Conservation (phyloP, 768 basidiomycete genomes). For the Chalciporus sphaerocephalus region DNA sequence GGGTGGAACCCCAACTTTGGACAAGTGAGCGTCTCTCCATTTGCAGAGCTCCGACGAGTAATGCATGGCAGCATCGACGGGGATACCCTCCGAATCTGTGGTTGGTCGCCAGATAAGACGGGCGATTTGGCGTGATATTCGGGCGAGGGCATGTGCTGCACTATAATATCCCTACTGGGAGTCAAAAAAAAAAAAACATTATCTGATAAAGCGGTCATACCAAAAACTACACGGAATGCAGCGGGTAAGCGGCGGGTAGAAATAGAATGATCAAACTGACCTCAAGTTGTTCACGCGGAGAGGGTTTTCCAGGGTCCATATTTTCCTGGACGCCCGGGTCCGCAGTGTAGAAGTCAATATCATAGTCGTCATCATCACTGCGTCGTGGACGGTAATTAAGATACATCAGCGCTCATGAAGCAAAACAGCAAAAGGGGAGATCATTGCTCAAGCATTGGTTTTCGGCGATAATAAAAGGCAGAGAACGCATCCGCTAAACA, state of each 20-base stretch:
- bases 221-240: constrained; percentile 48
- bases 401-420: constrained; percentile 9
- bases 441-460: constrained; percentile 60
- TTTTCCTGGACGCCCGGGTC: constrained; percentile 54
- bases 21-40: constrained; percentile 77
- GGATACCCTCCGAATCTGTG: constrained; percentile 73
- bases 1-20: constrained; percentile 78
- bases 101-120: constrained; percentile 75
- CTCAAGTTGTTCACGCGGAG: constrained; percentile 77
- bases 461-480: constrained; percentile 78
- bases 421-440: constrained; percentile 1
- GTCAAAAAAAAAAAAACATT: constrained; percentile 8
- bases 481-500: constrained; percentile 81
- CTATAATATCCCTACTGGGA: constrained; percentile 69
- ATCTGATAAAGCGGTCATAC: constrained; percentile 38
- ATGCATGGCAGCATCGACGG: constrained; percentile 54
- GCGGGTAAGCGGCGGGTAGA: constrained; percentile 8
- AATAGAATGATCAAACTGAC: constrained; percentile 35
- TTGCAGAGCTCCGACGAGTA: constrained; percentile 55
- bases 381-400: constrained; percentile 23
- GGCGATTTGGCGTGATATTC: constrained; percentile 78
- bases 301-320: constrained; percentile 48
- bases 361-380: constrained; percentile 82
- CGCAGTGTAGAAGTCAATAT: constrained; percentile 81
- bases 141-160: constrained; percentile 79